These are phyloP conservation scores for Turritis glabra DNA, from an alignment of 345 rosid species.

Conservation along the genomic window DNA sequence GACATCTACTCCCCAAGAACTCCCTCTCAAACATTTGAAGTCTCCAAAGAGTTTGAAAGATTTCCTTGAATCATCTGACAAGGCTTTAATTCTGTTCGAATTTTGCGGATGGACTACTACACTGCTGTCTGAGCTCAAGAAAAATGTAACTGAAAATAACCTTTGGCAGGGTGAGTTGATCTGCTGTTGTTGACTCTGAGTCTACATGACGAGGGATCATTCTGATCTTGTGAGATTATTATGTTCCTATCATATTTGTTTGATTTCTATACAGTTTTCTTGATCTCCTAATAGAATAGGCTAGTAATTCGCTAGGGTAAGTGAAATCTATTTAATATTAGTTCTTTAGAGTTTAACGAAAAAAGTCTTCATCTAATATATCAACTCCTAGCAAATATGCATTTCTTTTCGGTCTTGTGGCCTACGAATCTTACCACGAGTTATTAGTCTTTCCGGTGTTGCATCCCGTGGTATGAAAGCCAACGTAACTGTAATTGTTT, in stretches of 20 bases:
- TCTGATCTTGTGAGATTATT: conserved; percentile 6
- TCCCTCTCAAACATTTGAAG: conserved; percentile 52
- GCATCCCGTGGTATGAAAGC: background rate
- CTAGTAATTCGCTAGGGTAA: background rate
- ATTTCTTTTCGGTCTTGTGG: background rate
- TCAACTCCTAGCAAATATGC: background rate
- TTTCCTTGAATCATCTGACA: conserved; percentile 79
- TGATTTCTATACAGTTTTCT: too few species aligned
- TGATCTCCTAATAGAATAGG: conserved; percentile 6
- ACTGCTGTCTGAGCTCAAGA: conserved; percentile 43
- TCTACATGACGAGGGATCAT: background rate
- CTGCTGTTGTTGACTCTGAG: background rate
- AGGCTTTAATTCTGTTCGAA: conserved; percentile 66
- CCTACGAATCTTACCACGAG: background rate
- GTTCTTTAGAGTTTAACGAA: background rate
- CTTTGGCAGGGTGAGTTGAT: conserved; percentile 46
- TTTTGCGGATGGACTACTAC: conserved; percentile 82
- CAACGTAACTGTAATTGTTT: background rate
- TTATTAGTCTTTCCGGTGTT: background rate
- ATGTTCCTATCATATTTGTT: background rate
- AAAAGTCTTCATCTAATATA: background rate
- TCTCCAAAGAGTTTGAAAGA: conserved; percentile 51
- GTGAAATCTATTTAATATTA: background rate
- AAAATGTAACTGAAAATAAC: conserved; percentile 49
- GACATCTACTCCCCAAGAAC: conserved; percentile 48